Evolutionary conservation across 2,329 filamentous ascomycete genomes (phyloP), one percentile per base, ranked within the genome.

Genomic region (Bisporella sp.): DNA sequence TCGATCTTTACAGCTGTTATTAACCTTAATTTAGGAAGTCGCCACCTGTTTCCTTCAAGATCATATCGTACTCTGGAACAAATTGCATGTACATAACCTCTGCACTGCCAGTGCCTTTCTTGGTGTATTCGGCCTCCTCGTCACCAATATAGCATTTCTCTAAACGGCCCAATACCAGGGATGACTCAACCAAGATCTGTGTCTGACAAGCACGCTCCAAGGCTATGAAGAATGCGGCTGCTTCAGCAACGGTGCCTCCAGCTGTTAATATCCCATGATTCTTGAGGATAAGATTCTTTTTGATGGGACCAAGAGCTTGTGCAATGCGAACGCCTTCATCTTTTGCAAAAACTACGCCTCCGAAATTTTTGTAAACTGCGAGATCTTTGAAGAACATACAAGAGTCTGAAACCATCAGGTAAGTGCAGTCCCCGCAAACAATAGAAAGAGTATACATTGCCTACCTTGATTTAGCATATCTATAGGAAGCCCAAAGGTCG

Each of bases 311-410:
- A 5, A 73, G 54, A 42, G 62, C 62, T 8, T 59, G 54, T 1
- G 71, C 71, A 51, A 77, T 72, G n/a, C 68, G 62, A n/a, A 66
- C 59, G 1, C 72, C 72, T 54, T 76, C 73, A 50, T 72, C 69
- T 35, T 65, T 61, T 0, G 63, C 68, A 31, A 76, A 59, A 1
- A 74, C 72, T 2, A 74, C 66, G 5, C 74, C 74, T 2, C 73
- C 72, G 56, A 74, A 76, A 11, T 62, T 64, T 7, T 68, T 59
- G 48, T 75, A 74, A 5, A 55, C 44, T 2, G 35, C 46, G n/a
- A 43, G 48, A 29, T 48, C 46, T 5, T 52, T 42, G 32, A 30
- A 30, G 49, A 71, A 66, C 58, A 73, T 72, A 30, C 67, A 66
- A 51, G 69, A 71, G 1, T 62, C 44, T 21, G 21, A 21, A 21